Evolutionary conservation across 2,329 filamentous ascomycete genomes (phyloP).

Genomic region (Ascocoryne sarcoides): DNA sequence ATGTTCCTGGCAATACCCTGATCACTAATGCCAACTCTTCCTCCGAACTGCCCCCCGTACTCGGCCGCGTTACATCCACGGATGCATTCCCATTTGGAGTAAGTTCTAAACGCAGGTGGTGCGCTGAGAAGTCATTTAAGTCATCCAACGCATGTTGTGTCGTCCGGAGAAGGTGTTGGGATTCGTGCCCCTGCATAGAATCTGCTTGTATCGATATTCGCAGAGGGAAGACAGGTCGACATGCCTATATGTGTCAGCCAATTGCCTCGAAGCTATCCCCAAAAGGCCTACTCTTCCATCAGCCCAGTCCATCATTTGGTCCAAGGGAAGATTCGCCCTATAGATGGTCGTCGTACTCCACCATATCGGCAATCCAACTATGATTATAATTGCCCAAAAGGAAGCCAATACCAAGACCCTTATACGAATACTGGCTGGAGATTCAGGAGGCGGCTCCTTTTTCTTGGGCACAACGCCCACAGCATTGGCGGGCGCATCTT

Average conservation of each 20-base stretch:
- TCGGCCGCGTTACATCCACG: slow-evolving; percentile 18
- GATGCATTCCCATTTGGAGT: slow-evolving; percentile 32
- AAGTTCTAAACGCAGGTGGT: slow-evolving; percentile 68
- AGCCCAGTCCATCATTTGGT: slow-evolving; percentile 85
- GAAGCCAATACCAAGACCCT: slow-evolving; percentile 71
- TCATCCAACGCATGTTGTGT: slow-evolving; percentile 83
- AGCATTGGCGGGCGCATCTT: slow-evolving; percentile 18
- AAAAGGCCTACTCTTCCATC: slow-evolving; percentile 66
- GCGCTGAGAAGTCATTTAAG: slow-evolving; percentile 75
- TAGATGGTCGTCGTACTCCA: slow-evolving; percentile 92
- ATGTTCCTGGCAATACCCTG: slow-evolving; percentile 56
- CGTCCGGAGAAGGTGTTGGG: slow-evolving; percentile 64
- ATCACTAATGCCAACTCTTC: slow-evolving; percentile 56
- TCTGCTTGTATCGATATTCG: slow-evolving; percentile 69
- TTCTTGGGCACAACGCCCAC: slow-evolving; percentile 19
- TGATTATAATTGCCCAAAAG: slow-evolving; percentile 81
- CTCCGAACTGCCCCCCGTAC: slow-evolving; percentile 32
- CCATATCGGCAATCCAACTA: slow-evolving; percentile 88
- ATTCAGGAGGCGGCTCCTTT: slow-evolving; percentile 62
- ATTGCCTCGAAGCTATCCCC: neutral
- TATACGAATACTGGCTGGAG: slow-evolving; percentile 55
- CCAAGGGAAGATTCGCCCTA: slow-evolving; percentile 71
- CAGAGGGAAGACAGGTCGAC: slow-evolving; percentile 79
- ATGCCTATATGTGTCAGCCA: slow-evolving; percentile 49
- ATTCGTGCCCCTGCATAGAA: slow-evolving; percentile 55